These are phyloP conservation scores for Schoenoplectus triqueter DNA, from an alignment of 202 grass and related monocot genomes.

Conservation along the genomic window DNA sequence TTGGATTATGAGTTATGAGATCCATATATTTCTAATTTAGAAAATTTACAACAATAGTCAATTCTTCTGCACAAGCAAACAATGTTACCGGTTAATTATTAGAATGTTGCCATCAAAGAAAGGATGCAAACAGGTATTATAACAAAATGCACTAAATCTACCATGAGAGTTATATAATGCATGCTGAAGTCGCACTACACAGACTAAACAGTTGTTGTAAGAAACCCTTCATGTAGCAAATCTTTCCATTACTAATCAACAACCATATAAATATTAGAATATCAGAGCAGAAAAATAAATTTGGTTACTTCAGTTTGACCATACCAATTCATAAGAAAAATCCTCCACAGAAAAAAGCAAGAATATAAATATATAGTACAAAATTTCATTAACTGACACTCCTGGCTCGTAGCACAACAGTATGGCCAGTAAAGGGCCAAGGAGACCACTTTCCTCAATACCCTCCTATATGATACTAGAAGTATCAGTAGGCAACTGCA, in stretches of 20 bases:
- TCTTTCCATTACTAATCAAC: neutral
- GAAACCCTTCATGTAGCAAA: neutral
- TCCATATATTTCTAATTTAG: neutral
- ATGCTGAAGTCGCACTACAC: neutral
- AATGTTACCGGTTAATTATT: neutral
- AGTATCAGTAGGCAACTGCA: too few species aligned
- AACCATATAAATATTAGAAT: neutral
- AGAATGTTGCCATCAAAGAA: neutral
- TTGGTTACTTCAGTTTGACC: neutral
- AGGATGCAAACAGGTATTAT: neutral
- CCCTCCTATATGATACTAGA: too few species aligned
- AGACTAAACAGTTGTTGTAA: conserved; percentile 13
- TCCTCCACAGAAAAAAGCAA: too few species aligned
- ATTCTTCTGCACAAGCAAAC: neutral
- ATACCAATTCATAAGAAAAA: neutral
- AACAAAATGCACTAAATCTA: conserved; percentile 5
- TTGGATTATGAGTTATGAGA: neutral
- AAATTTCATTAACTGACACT: too few species aligned
- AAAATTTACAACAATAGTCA: conserved; percentile 3
- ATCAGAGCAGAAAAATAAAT: too few species aligned
- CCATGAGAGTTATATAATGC: neutral
- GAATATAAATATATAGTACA: too few species aligned
- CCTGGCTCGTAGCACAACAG: too few species aligned
- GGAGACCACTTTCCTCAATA: too few species aligned
- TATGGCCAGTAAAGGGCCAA: too few species aligned